phyloP scores from a whole-genome alignment of 2,329 filamentous ascomycete species.

The Talaromyces sp. region DNA sequence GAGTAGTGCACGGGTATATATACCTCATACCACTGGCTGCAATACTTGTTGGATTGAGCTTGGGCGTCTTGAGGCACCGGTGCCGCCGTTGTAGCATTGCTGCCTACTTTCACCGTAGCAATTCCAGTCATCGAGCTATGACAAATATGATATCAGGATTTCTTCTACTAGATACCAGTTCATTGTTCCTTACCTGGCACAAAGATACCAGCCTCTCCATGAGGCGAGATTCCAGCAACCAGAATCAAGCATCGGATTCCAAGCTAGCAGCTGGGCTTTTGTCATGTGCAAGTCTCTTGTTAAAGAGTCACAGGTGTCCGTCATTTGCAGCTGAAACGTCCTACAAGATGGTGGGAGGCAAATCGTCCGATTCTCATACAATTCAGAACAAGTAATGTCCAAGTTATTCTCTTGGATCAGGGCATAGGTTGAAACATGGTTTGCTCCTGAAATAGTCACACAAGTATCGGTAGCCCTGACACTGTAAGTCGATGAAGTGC shows the following conservation, averaged over 20 bases:
- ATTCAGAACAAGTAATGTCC: background rate
- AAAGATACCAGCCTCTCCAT: background rate
- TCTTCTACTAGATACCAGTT: background rate
- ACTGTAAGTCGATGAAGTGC: background rate
- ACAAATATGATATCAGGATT: background rate
- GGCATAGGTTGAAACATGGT: background rate
- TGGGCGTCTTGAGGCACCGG: background rate
- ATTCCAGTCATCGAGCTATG: background rate
- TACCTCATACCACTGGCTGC: background rate
- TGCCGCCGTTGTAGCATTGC: background rate
- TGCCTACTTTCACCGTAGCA: background rate
- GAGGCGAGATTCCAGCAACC: background rate
- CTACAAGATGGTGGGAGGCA: background rate
- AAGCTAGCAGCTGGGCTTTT: background rate
- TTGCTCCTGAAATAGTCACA: background rate
- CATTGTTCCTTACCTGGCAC: background rate
- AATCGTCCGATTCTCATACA: background rate
- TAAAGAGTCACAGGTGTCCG: background rate
- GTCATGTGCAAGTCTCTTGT: background rate
- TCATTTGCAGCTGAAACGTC: background rate
- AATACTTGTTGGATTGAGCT: background rate
- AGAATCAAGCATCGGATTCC: background rate
- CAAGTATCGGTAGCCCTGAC: background rate
- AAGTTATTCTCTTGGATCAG: background rate
- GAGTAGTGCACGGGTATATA: background rate